Evolutionary conservation across 257 asterid genomes (phyloP), one percentile per base, ranked within the genome.

Genomic region (Fraxinus quadrangulata): DNA sequence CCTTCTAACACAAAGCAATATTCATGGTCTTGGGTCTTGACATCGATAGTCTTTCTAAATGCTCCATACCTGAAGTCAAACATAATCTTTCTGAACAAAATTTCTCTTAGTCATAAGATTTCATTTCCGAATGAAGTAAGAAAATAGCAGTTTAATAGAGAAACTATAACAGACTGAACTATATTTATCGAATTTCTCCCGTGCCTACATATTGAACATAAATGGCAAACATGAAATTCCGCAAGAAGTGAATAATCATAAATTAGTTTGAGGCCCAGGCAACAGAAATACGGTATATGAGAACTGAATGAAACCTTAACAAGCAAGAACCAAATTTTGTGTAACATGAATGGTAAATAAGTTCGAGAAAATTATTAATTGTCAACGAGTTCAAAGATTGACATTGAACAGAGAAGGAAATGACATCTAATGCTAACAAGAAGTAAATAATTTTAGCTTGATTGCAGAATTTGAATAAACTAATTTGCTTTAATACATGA

Each of bases 401-500:
- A 11, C 39, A 21, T 67, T 10, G 12, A 21, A 47, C 42, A 34
- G 40, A 69, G 30, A 19, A 42, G 17, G 75, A 70, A 63, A 31
- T 19, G 16, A 28, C 63, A 70, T 70, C 66, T 39, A 70, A 61
- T 56, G 42, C 36, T 37, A 23, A 71, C 72, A 67, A 36, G 61
- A 56, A 42, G 28, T 9, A 37, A 78, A 6, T 26, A 51, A 28
- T 45, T 30, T 21, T 31, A 77, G 9, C 37, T 7, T 19, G 67
- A 33, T 77, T 37, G 23, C 36, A 47, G 70, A 9, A 17, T 24
- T 21, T n/a, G 12, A 56, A 31, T 59, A 71, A 70, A 10, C 21
- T 74, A 19, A 26, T 24, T 3, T 47, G 78, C 70, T 54, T 3
- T 68, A 80, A 72, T 6, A 75, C 54, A 47, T 76, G 67, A 40